Conservation (phyloP, 2,329 filamentous ascomycete species). For the Mycosphaerella sp. region DNA sequence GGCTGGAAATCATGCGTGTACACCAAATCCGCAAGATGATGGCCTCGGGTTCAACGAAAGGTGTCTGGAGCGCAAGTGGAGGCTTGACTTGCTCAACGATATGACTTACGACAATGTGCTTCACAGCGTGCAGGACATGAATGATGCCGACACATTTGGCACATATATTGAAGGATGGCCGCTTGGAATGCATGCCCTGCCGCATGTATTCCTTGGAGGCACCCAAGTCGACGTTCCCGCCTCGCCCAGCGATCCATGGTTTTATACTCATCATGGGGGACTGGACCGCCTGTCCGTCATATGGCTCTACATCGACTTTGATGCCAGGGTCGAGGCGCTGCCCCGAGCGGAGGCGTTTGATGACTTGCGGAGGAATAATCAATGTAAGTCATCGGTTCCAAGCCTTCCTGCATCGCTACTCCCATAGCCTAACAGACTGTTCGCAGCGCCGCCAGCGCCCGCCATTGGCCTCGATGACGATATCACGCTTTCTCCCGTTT, state of each 20-base stretch:
- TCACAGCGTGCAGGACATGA: slow-evolving; percentile 4
- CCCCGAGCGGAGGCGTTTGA: slow-evolving; percentile 1
- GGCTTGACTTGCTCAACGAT: background rate
- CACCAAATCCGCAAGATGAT: slow-evolving; percentile 24
- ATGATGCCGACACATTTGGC: slow-evolving; percentile 2
- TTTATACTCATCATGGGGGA: slow-evolving; percentile 45
- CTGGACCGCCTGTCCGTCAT: slow-evolving; percentile 42
- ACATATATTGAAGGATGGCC: slow-evolving; percentile 5
- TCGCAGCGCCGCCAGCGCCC: slow-evolving; percentile 1
- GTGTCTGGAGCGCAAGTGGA: slow-evolving; percentile 11
- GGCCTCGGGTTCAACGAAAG: slow-evolving; percentile 16
- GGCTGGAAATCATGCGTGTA: slow-evolving; percentile 3
- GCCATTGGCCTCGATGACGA: slow-evolving; percentile 6
- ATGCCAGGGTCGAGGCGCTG: slow-evolving; percentile 23
- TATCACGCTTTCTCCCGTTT: slow-evolving; percentile 11
- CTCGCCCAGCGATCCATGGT: slow-evolving; percentile 43
- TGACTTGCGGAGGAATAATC: background rate
- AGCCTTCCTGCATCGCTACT: background rate
- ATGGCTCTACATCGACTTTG: slow-evolving; percentile 44
- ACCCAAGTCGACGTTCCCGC: slow-evolving; percentile 40
- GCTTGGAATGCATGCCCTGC: slow-evolving; percentile 17
- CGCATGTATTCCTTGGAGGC: slow-evolving; percentile 44
- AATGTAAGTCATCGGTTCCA: background rate
- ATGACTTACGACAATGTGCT: slow-evolving; percentile 13
- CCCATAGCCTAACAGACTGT: background rate